Conservation (phyloP, 1,284 basidiomycete species). For the Ceraceosorus guamensis region DNA sequence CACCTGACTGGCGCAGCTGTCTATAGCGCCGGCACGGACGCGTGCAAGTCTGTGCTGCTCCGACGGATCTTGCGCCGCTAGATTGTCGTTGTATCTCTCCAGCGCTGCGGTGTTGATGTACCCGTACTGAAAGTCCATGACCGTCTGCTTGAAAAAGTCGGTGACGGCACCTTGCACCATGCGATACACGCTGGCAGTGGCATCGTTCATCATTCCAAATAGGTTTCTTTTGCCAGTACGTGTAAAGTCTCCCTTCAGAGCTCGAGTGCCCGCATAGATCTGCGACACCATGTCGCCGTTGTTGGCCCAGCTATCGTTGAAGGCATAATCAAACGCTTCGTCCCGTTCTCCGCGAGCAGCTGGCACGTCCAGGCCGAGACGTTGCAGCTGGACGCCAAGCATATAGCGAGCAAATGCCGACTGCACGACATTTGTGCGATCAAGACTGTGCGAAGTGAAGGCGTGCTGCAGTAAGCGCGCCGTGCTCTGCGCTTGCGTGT, state of each 20-base stretch:
- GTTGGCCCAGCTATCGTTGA: slow-evolving; percentile 76
- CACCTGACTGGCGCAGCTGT: slow-evolving; percentile 69
- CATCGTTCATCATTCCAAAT: slow-evolving; percentile 59
- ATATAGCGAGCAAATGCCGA: slow-evolving; percentile 82
- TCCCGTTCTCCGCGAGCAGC: neutral
- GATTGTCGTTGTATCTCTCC: slow-evolving; percentile 48
- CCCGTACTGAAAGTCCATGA: slow-evolving; percentile 37
- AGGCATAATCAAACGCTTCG: slow-evolving; percentile 54
- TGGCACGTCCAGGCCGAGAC: slow-evolving; percentile 14
- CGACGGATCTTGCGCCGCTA: slow-evolving; percentile 78
- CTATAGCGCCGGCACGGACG: slow-evolving; percentile 55
- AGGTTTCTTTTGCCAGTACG: slow-evolving; percentile 83
- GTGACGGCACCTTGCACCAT: slow-evolving; percentile 56
- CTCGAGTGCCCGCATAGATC: slow-evolving; percentile 56
- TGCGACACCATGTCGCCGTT: slow-evolving; percentile 55
- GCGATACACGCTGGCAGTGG: slow-evolving; percentile 35
- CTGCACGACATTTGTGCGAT: slow-evolving; percentile 73
- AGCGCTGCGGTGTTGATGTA: slow-evolving; percentile 18
- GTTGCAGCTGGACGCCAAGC: slow-evolving; percentile 60
- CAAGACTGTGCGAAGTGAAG: slow-evolving; percentile 31
- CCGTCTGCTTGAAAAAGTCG: slow-evolving; percentile 84
- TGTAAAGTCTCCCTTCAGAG: slow-evolving; percentile 94
- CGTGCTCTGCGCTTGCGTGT: no score
- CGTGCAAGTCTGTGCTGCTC: slow-evolving; percentile 78
- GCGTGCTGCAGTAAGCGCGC: no score